Percentiles rank a stretch among this genome's conserved stretches.
Evolutionary conservation across 495 filamentous ascomycete species (phyloP).

Genomic region (Aspergillus conjunctus): DNA sequence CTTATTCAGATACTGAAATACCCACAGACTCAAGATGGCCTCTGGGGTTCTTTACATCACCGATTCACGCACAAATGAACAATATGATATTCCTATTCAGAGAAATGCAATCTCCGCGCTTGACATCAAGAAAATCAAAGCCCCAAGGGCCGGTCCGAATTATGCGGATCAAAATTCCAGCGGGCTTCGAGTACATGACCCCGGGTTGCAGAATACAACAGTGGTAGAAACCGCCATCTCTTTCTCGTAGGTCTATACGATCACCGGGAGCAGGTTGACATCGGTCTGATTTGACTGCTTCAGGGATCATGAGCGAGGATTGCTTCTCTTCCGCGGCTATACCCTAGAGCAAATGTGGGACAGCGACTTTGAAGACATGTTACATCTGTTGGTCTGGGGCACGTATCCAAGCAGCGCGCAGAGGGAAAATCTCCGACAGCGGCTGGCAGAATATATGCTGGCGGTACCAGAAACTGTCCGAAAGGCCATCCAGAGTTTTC

Average conservation of each 20-base stretch:
- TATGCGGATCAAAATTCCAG: conserved; percentile 29
- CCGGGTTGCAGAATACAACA: conserved; percentile 57
- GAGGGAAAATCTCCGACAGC: conserved; percentile 26
- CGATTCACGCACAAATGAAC: conserved; percentile 52
- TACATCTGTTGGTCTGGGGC: conserved; percentile 41
- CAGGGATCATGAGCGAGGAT: conserved; percentile 34
- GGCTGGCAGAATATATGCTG: conserved; percentile 31
- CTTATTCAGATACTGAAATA: not conserved
- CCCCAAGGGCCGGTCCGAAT: conserved; percentile 19
- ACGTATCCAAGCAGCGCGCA: conserved; percentile 30
- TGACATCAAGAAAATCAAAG: conserved; percentile 51
- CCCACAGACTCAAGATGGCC: conserved; percentile 27
- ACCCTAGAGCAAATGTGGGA: conserved; percentile 38
- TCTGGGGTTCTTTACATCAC: conserved; percentile 39
- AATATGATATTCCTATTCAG: conserved; percentile 54
- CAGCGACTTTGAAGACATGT: conserved; percentile 42
- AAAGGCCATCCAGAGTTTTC: conserved; percentile 29
- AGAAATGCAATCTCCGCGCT: conserved; percentile 52
- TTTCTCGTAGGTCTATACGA: conserved; percentile 45
- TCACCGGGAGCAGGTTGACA: too few species aligned
- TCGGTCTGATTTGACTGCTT: not conserved
- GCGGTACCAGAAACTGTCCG: conserved; percentile 31
- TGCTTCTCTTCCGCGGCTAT: conserved; percentile 38
- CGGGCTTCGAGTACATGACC: conserved; percentile 55
- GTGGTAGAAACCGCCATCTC: conserved; percentile 53